These are phyloP conservation scores for Grigorovia jiainica DNA, from an alignment of 805 yeast genomes.

Conservation along the genomic window DNA sequence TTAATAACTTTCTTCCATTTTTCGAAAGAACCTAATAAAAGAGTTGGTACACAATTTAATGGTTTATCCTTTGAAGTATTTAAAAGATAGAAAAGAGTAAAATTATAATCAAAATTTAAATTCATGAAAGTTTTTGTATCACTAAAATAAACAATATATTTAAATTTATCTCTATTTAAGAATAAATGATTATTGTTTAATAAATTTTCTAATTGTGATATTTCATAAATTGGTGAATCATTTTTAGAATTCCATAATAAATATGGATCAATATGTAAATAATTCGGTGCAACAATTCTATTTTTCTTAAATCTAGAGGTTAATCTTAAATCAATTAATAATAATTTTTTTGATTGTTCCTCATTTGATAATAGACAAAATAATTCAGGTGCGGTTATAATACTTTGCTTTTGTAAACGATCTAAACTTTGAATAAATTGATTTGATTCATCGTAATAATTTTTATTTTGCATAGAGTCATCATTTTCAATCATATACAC, in stretches of 20 bases:
- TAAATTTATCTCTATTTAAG: constrained; percentile 25
- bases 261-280: constrained; percentile 34
- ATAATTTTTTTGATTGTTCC: constrained; percentile 32
- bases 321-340: constrained; percentile 35
- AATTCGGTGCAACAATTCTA: constrained; percentile 32
- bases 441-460: constrained; percentile 12
- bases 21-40: constrained; percentile 37
- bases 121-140: constrained; percentile 29
- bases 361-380: constrained; percentile 37
- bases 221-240: constrained; percentile 26
- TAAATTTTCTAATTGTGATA: constrained; percentile 23
- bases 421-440: constrained; percentile 17
- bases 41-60: constrained; percentile 19
- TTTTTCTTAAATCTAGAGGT: constrained; percentile 24
- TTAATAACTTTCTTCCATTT: constrained; percentile 33
- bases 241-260: constrained; percentile 20
- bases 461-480: constrained; percentile 5
- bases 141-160: constrained; percentile 32
- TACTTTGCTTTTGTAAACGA: constrained; percentile 42
- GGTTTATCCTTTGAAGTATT: constrained; percentile 13
- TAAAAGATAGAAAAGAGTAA: constrained; percentile 24
- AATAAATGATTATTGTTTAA: constrained; percentile 20
- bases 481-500: constrained; percentile 30
- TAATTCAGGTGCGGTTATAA: constrained; percentile 33
- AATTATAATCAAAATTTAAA: constrained; percentile 26